These are phyloP conservation scores for Aurinia saxatilis DNA, from an alignment of 345 rosid genomes.

Conservation along the genomic window DNA sequence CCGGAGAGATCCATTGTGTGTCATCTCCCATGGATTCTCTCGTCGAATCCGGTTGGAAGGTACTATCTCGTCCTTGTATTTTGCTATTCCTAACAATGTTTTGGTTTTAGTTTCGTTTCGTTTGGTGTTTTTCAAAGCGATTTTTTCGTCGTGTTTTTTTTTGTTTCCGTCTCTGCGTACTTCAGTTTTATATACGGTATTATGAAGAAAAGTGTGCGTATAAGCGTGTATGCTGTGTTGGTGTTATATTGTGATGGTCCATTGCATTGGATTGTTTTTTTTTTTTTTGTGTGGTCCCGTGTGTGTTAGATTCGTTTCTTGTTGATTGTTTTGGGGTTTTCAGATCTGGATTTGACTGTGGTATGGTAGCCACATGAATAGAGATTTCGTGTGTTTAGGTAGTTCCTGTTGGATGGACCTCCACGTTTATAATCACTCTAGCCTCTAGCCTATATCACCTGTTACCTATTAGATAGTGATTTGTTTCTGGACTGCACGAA, in stretches of 20 bases:
- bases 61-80: constrained; percentile 15
- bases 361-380: neutral
- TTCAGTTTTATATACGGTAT: neutral
- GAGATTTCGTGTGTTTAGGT: neutral
- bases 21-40: constrained; percentile 50
- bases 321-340: constrained; percentile 8
- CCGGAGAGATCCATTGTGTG: neutral
- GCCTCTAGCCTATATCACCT: neutral
- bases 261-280: neutral
- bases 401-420: neutral
- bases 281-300: neutral
- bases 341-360: constrained; percentile 20
- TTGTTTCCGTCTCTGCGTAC: neutral
- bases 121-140: neutral
- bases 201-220: neutral
- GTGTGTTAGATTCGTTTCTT: constrained; percentile 12
- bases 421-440: neutral
- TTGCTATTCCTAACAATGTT: neutral
- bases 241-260: constrained; percentile 1
- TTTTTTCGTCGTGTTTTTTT: no score
- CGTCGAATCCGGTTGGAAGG: constrained; percentile 83
- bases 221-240: neutral
- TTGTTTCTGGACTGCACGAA: neutral
- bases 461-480: neutral
- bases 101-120: neutral